A percentile compares a stretch with the other conserved stretches of the same genome.
phyloP scores from a whole-genome alignment of 139 green algal species.

The Chlorella vulgaris region DNA sequence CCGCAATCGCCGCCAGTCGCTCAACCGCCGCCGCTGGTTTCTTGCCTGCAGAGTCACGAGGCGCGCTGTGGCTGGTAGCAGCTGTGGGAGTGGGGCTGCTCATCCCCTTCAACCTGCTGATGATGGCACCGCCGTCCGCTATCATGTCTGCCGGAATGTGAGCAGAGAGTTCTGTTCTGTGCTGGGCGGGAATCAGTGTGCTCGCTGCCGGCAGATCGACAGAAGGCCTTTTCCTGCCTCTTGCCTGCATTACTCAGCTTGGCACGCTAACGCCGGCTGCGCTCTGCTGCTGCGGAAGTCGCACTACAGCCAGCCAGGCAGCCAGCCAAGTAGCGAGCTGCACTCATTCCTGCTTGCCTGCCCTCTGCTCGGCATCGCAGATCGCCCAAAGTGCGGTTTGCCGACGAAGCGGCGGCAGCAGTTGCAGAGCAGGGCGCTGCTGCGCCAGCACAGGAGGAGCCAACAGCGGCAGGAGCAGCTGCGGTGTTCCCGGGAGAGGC shows the following conservation, averaged over 20 bases:
- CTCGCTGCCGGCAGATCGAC: neutral
- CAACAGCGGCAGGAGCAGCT: neutral
- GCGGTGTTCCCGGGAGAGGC: neutral
- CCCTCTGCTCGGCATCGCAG: neutral
- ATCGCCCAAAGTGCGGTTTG: conserved; percentile 12
- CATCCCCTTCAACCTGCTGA: conserved; percentile 38
- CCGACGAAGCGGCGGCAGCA: neutral
- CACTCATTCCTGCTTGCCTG: neutral
- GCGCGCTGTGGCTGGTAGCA: conserved; percentile 29
- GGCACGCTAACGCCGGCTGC: too few species aligned
- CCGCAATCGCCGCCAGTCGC: neutral
- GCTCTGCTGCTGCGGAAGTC: too few species aligned
- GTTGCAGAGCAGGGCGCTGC: neutral
- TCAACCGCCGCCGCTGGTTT: too few species aligned
- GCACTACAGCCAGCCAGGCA: neutral
- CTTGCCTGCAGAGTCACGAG: neutral
- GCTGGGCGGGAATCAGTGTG: neutral
- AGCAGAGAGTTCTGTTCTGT: neutral
- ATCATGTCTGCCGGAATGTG: neutral
- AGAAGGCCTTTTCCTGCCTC: too few species aligned
- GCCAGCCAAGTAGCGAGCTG: neutral
- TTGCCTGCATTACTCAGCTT: too few species aligned
- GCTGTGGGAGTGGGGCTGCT: conserved; percentile 3
- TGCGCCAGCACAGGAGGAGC: neutral
- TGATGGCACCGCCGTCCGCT: conserved; percentile 26